Evolutionary conservation across 257 asterid genomes (phyloP).

Genomic region (Buddleja alternifolia): DNA sequence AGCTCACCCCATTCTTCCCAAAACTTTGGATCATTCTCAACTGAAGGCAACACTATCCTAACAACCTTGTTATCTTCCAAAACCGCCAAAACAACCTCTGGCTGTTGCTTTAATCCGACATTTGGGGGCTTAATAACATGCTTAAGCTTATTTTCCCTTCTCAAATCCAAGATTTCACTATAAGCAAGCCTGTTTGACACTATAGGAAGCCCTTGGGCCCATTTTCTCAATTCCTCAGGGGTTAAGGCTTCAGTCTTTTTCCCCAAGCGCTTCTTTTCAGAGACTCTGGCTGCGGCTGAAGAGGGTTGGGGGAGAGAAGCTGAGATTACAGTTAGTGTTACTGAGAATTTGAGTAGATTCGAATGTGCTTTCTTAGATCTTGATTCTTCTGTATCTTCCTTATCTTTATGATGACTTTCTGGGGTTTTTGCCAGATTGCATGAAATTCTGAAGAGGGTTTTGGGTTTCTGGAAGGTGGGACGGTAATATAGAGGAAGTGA

Average conservation of each 20-base stretch:
- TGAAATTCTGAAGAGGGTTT: slow-evolving; percentile 39
- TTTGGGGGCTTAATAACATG: slow-evolving; percentile 68
- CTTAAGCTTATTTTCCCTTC: slow-evolving; percentile 67
- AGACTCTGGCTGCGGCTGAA: slow-evolving; percentile 64
- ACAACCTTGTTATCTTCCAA: slow-evolving; percentile 81
- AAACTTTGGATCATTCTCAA: slow-evolving; percentile 68
- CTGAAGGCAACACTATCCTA: slow-evolving; percentile 83
- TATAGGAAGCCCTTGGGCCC: slow-evolving; percentile 89
- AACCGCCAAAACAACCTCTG: slow-evolving; percentile 86
- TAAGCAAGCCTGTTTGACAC: slow-evolving; percentile 75
- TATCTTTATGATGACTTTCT: slow-evolving; percentile 10
- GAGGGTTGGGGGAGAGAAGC: slow-evolving; percentile 66
- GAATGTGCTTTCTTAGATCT: slow-evolving; percentile 38
- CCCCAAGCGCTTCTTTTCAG: slow-evolving; percentile 57
- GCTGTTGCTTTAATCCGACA: slow-evolving; percentile 56
- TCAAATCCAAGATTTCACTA: slow-evolving; percentile 71
- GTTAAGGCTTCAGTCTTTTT: slow-evolving; percentile 55
- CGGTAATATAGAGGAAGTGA: slow-evolving; percentile 30
- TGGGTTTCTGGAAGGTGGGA: slow-evolving; percentile 38
- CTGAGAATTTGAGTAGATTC: slow-evolving; percentile 56
- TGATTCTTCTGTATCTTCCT: slow-evolving; percentile 42
- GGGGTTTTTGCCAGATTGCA: slow-evolving; percentile 32
- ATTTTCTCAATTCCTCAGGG: slow-evolving; percentile 65
- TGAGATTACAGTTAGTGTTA: slow-evolving; percentile 72
- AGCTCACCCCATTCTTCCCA: slow-evolving; percentile 86